phyloP scores from a whole-genome alignment of 805 yeast species.

The Grigorovia transvaalensis region DNA sequence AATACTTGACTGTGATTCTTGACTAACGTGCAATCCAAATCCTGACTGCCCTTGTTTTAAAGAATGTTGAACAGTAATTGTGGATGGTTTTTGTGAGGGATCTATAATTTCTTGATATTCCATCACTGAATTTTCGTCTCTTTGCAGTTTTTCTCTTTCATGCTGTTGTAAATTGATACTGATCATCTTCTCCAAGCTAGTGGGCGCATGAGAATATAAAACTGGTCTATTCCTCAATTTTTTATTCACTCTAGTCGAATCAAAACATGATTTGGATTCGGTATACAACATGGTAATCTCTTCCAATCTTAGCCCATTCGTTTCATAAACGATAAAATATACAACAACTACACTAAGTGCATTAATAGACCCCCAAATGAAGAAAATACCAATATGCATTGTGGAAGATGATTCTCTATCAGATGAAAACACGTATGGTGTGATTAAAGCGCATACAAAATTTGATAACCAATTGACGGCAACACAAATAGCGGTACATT shows the following conservation, averaged over 20 bases:
- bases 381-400: constrained; percentile 42
- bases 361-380: constrained; percentile 70
- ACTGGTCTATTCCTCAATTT: constrained; percentile 12
- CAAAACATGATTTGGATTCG: constrained; percentile 46
- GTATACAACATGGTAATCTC: constrained; percentile 70
- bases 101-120: too few relatives aligned
- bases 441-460: constrained; percentile 61
- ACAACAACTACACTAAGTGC: constrained; percentile 48
- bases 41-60: neutral
- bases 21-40: neutral
- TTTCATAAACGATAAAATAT: constrained; percentile 64
- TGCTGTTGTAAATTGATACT: neutral
- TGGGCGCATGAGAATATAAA: neutral
- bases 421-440: constrained; percentile 58
- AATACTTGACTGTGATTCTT: neutral
- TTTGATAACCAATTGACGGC: constrained; percentile 79
- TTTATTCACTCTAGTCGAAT: constrained; percentile 36
- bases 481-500: constrained; percentile 64
- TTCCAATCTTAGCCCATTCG: constrained; percentile 70
- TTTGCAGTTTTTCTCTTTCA: neutral
- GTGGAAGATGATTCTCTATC: constrained; percentile 53
- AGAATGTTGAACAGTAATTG: neutral
- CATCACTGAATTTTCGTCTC: neutral
- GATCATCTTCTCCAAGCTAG: neutral
- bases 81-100: too few relatives aligned